A percentile compares a stretch with the other conserved stretches of the same genome.
Evolutionary conservation across 768 basidiomycete species (phyloP).

Genomic region (Tylopilus balloui): DNA sequence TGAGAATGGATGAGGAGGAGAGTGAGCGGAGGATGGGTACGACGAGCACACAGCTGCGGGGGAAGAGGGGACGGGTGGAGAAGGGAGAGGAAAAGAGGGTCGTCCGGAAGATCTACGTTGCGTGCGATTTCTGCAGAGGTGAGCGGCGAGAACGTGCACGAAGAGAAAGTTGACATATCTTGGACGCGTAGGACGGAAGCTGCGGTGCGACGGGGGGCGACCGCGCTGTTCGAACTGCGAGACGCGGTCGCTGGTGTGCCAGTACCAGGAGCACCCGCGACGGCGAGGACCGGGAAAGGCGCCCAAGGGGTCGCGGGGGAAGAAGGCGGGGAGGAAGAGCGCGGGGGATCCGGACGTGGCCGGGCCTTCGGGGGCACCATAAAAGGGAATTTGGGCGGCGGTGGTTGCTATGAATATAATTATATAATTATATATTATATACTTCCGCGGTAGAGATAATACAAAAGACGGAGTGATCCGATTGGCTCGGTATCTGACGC

Average conservation of each 20-base stretch:
- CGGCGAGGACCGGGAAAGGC: conserved; percentile 77
- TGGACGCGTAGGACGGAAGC: conserved; percentile 58
- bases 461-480: conserved; percentile 38
- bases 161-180: neutral
- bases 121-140: conserved; percentile 80
- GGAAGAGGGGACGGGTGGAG: conserved; percentile 18
- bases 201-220: conserved; percentile 64
- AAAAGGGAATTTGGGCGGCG: conserved; percentile 18
- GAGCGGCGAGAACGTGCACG: conserved; percentile 19
- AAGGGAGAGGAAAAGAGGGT: conserved; percentile 23
- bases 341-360: conserved; percentile 24
- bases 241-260: conserved; percentile 48
- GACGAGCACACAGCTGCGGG: conserved; percentile 8
- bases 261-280: conserved; percentile 47
- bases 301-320: conserved; percentile 52
- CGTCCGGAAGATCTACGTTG: conserved; percentile 39
- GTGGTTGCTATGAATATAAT: conserved; percentile 19
- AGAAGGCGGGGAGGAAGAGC: conserved; percentile 34
- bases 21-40: conserved; percentile 11
- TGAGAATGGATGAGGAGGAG: conserved; percentile 10
- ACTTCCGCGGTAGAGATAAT: conserved; percentile 26
- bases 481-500: conserved; percentile 57
- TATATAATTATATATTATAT: conserved; percentile 26
- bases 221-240: conserved; percentile 64
- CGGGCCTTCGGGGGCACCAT: conserved; percentile 24